Conservation (phyloP, 495 filamentous ascomycete species). For the Sordaria brevicollis region DNA sequence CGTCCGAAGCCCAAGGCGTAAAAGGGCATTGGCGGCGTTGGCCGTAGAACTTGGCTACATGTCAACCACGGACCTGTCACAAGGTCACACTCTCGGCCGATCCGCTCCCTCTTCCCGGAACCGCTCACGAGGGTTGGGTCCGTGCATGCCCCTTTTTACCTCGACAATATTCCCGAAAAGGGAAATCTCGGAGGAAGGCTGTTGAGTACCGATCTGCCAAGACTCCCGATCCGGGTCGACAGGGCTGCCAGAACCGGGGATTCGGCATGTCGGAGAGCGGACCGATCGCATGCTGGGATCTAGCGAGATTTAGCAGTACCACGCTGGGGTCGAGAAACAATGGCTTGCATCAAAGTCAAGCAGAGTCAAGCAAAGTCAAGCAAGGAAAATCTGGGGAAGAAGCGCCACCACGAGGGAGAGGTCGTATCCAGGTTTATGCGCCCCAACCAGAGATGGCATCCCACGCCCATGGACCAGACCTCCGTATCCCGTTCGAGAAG, state of each 20-base stretch:
- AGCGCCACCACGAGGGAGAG: neutral
- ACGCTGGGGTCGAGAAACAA: neutral
- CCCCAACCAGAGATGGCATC: neutral
- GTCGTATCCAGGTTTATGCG: neutral
- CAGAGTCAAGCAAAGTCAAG: no score
- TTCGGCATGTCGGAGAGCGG: neutral
- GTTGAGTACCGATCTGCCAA: neutral
- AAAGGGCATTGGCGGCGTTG: neutral
- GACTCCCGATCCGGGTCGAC: neutral
- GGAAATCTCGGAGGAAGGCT: neutral
- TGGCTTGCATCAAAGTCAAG: neutral
- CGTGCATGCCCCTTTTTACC: neutral
- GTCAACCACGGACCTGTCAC: neutral
- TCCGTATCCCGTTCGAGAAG: conserved; percentile 12
- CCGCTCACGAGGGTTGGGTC: neutral
- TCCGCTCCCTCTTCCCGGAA: neutral
- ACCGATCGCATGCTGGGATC: neutral
- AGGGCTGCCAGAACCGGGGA: neutral
- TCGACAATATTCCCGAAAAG: neutral
- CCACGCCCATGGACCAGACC: neutral
- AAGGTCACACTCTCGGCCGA: neutral
- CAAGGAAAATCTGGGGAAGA: neutral
- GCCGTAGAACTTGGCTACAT: neutral
- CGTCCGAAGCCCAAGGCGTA: conserved; percentile 11
- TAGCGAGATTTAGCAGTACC: neutral